Evolutionary conservation across 2,329 filamentous ascomycete genomes (phyloP).

Genomic region (Aspergillus hortae): DNA sequence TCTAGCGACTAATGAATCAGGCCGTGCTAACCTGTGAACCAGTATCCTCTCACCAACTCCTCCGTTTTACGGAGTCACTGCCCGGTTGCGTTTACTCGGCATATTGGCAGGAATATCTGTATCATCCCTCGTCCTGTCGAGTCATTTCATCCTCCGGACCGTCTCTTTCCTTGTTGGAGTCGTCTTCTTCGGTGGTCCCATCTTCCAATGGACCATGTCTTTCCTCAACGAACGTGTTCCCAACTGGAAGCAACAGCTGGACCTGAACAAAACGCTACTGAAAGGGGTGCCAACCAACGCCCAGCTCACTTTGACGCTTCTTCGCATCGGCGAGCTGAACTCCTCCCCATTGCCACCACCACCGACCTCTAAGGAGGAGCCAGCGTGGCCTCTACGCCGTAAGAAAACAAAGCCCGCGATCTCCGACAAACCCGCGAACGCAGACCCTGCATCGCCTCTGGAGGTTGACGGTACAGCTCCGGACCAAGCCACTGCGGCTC

Average conservation of each 20-base stretch:
- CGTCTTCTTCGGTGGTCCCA: constrained; percentile 74
- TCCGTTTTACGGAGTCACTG: constrained; percentile 56
- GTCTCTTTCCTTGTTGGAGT: constrained; percentile 65
- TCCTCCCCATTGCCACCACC: constrained; percentile 71
- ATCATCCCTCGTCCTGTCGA: constrained; percentile 51
- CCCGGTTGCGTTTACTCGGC: constrained; percentile 54
- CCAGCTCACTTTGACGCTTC: constrained; percentile 75
- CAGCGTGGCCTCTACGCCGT: constrained; percentile 2
- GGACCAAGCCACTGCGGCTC: not conserved
- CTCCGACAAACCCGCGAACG: constrained; percentile 47
- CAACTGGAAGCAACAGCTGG: constrained; percentile 71
- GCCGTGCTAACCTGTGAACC: not conserved
- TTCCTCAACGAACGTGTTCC: constrained; percentile 54
- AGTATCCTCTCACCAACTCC: constrained; percentile 60
- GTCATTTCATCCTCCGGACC: constrained; percentile 63
- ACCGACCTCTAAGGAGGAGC: constrained; percentile 35
- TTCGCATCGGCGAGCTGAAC: constrained; percentile 78
- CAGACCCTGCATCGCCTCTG: constrained; percentile 24
- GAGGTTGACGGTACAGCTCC: not conserved
- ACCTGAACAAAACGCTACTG: constrained; percentile 67
- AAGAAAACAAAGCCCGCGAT: constrained; percentile 43
- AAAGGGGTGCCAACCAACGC: constrained; percentile 83
- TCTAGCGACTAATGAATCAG: not conserved
- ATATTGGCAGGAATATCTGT: constrained; percentile 53
- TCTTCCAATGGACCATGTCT: constrained; percentile 59